Percentiles rank a stretch among this genome's conserved stretches.
phyloP scores from a whole-genome alignment of 2,329 filamentous ascomycete species.

The Phialophora expanda region DNA sequence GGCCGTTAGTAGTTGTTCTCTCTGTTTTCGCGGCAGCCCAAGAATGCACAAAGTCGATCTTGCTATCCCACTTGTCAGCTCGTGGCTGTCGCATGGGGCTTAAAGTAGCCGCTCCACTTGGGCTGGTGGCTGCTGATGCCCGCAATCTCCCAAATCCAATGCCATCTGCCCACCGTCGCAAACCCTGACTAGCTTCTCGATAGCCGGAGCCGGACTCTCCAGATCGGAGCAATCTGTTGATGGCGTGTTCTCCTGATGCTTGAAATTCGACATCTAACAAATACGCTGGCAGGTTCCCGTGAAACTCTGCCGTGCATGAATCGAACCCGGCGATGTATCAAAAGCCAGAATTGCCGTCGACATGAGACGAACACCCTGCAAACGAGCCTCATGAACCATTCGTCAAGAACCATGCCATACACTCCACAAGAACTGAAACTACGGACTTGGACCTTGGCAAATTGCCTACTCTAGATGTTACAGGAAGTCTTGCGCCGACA shows the following conservation, averaged over 20 bases:
- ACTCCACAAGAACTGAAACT: constrained; percentile 14
- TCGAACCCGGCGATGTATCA: constrained; percentile 1
- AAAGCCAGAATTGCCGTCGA: background rate
- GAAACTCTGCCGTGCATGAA: constrained; percentile 9
- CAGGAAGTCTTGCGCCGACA: constrained; percentile 16
- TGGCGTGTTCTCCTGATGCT: constrained; percentile 15
- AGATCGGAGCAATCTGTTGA: constrained; percentile 11
- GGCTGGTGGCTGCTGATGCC: constrained; percentile 12
- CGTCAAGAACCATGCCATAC: constrained; percentile 13
- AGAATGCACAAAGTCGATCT: background rate
- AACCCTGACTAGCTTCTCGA: constrained; percentile 18
- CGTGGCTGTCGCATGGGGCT: background rate
- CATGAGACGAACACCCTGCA: constrained; percentile 18
- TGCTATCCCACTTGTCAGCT: background rate
- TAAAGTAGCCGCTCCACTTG: constrained; percentile 15
- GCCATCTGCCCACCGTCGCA: constrained; percentile 24
- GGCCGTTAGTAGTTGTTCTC: background rate
- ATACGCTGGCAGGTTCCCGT: background rate
- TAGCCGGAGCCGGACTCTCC: constrained; percentile 7
- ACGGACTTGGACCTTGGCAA: constrained; percentile 4
- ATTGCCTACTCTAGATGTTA: constrained; percentile 23
- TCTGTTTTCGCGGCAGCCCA: background rate
- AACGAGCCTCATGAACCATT: constrained; percentile 13
- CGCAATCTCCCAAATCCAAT: constrained; percentile 29
- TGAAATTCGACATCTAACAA: background rate